Evolutionary conservation across 2,329 filamentous ascomycete species (phyloP), one percentile per base, ranked within the genome.

Genomic region (Trichoderma gracile): DNA sequence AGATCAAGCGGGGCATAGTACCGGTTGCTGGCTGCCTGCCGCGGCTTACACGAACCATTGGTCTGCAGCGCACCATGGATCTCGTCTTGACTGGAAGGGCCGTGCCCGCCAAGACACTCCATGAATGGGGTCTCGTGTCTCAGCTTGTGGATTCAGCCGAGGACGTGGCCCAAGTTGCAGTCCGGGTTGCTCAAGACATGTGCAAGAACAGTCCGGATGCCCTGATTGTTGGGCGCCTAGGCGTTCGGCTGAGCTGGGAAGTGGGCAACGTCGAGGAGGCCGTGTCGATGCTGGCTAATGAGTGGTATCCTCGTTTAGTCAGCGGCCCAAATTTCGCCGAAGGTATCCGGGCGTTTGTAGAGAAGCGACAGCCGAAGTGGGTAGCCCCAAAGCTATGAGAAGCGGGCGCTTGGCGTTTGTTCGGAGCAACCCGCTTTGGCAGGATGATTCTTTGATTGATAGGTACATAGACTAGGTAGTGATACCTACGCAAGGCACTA

Each of bases 1-100:
- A 85, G 72, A 82, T 80, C 3, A 79, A 80, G 60, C 78, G 82
- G n/a, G 83, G 83, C n/a, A 78, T 86, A 33, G 83, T 79, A 33
- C 81, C 83, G 1, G 81, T 76, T 2, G 83, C 81, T 1, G 83
- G 83, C 5, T 82, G 81, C 10, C 76, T 84, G 7, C 78, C 82
- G 3, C 78, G 83, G 21, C 74, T 84, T 9, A 80, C 82, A 2
- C 78, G 81, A 38, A 81, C 66, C 5, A 69, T 74, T 19, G 73
- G 82, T 25, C 72, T 83, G 57, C 81, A 81, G 19, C 69, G 81
- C 15, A 81, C 81, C 3, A 77, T 76, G 15, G 82, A 84, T 66
- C 78, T 84, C 60, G 81, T 79, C 2, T 72, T 84, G 27, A 81
- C 82, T 0, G 82, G 81, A 5, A 73, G 76, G 12, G 73, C 74